Percentiles rank a stretch among this genome's conserved stretches.
Evolutionary conservation across 768 basidiomycete genomes (phyloP).

Genomic region (Agaricus blazei): DNA sequence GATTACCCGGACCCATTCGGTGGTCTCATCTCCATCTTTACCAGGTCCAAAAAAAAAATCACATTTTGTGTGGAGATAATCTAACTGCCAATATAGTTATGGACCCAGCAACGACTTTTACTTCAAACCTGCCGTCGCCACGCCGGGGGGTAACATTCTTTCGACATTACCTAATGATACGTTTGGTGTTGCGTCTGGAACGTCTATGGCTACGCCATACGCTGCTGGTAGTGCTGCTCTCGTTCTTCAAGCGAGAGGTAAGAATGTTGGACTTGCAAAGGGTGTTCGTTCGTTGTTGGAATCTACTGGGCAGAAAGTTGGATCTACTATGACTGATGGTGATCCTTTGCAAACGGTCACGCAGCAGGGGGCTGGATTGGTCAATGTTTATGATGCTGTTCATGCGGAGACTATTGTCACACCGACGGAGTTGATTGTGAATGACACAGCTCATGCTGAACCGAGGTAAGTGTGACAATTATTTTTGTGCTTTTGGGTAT

Average conservation of each 20-base stretch:
- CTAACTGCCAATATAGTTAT: conserved; percentile 25
- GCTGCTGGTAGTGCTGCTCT: conserved; percentile 42
- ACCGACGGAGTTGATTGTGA: conserved; percentile 48
- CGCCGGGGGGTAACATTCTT: conserved; percentile 49
- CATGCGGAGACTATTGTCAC: conserved; percentile 41
- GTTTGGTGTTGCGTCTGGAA: conserved; percentile 37
- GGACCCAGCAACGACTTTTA: conserved; percentile 58
- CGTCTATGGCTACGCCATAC: conserved; percentile 42
- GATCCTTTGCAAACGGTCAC: conserved; percentile 44
- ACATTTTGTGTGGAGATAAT: background rate
- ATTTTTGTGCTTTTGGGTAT: background rate
- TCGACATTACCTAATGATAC: conserved; percentile 40
- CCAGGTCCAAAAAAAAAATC: conserved; percentile 21
- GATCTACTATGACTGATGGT: conserved; percentile 36
- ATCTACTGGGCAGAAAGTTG: conserved; percentile 37
- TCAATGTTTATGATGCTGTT: conserved; percentile 52
- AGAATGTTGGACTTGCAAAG: conserved; percentile 20
- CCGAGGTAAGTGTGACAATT: conserved; percentile 24
- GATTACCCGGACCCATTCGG: conserved; percentile 45
- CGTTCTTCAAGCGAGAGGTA: conserved; percentile 36
- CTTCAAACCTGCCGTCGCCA: conserved; percentile 50
- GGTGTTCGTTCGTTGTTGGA: conserved; percentile 32
- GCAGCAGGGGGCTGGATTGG: conserved; percentile 46
- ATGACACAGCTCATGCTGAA: conserved; percentile 53
- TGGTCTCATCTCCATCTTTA: conserved; percentile 52